Conservation (phyloP, 148 eudicot species). For the Rhododendron vialii region DNA sequence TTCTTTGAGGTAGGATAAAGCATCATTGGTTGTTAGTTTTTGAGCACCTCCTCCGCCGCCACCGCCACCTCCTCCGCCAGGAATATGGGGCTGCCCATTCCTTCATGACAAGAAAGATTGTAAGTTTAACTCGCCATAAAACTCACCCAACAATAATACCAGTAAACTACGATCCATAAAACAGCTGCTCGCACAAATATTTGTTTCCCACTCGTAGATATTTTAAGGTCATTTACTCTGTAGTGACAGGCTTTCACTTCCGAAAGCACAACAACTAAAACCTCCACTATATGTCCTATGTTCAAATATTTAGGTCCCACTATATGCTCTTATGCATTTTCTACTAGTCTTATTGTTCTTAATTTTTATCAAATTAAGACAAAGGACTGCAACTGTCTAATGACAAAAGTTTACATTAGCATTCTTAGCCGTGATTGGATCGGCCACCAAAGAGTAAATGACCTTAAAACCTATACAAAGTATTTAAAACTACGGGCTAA, state of each 20-base stretch:
- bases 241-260: not conserved
- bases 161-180: not conserved
- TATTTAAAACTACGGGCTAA: not conserved
- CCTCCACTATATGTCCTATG: not conserved
- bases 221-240: too few species aligned
- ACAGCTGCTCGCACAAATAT: not conserved
- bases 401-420: not conserved
- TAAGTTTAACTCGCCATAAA: not conserved
- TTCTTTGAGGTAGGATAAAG: slow-evolving; percentile 84
- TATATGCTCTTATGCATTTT: not conserved
- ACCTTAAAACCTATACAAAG: not conserved
- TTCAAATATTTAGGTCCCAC: not conserved
- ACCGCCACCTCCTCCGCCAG: slow-evolving; percentile 37
- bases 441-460: not conserved
- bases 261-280: not conserved
- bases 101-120: slow-evolving; percentile 31
- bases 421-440: not conserved
- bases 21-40: slow-evolving; percentile 89
- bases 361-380: not conserved
- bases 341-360: too few species aligned
- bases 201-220: not conserved
- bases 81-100: slow-evolving; percentile 50
- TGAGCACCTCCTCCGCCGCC: slow-evolving; percentile 29
- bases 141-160: not conserved
- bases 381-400: not conserved